Evolutionary conservation across 495 filamentous ascomycete genomes (phyloP), one percentile per base, ranked within the genome.

Genomic region (Penicillium fimorum): DNA sequence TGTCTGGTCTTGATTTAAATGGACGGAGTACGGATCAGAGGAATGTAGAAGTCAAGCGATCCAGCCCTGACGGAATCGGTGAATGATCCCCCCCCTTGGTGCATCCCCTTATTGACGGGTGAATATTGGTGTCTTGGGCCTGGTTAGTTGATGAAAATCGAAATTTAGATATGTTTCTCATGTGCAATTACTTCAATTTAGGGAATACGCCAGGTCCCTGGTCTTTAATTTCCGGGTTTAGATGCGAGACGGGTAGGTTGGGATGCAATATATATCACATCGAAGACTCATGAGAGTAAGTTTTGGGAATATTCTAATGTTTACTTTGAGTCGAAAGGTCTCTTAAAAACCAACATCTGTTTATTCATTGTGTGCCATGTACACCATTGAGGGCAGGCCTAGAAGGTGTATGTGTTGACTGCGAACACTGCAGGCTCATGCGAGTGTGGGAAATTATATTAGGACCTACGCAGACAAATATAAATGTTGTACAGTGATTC

Each of bases 401-500:
- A 45, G 20, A 44, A 53, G 22, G 13, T 53, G 40, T 38, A 43
- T 30, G 25, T 13, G 8, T 32, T 44, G 18, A 52, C 27, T 32
- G 27, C 49, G 37, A 42, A 15, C 18, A 37, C 47, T 32, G 30
- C 32, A 37, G 0, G 22, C 24, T 13, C 1, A 37, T 11, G 7
- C 18, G 0, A 24, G 29, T 15, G 18, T 7, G 11, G 17, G 45
- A 12, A 13, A 33, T 22, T 45, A 13, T 5, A n/a, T 18, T n/a
- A 37, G 18, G 5, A 25, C 8, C n/a, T 25, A 17, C 47, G 9
- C 10, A 6, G 22, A 49, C 5, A 37, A 4, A 38, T 13, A 24
- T 49, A 20, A 52, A 2, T 30, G 42, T 52, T 0, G 1, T 52
- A 53, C 41, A 57, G 27, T 37, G 35, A 29, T 30, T 43, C 38